These are phyloP conservation scores for Aspergillus udagawae DNA, from an alignment of 2,329 filamentous ascomycete species.

Conservation along the genomic window DNA sequence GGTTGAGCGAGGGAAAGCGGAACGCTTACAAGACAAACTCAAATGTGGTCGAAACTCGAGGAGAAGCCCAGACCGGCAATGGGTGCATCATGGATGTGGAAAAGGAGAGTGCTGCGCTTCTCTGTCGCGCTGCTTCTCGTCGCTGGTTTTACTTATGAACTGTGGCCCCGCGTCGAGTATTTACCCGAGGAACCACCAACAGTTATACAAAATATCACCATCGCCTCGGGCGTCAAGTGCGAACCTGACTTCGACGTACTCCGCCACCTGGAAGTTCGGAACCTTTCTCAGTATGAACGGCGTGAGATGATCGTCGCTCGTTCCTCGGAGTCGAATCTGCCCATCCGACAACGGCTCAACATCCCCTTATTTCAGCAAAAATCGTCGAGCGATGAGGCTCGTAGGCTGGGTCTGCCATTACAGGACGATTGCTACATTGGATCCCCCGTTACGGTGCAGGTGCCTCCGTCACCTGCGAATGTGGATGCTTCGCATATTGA, in stretches of 20 bases:
- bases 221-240: slow-evolving; percentile 25
- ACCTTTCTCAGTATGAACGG: slow-evolving; percentile 27
- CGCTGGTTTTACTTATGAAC: slow-evolving; percentile 20
- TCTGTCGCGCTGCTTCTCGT: slow-evolving; percentile 22
- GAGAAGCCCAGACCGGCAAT: slow-evolving; percentile 19
- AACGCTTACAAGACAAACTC: not conserved
- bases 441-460: slow-evolving; percentile 45
- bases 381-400: not conserved
- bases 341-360: slow-evolving; percentile 25
- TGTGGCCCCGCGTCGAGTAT: slow-evolving; percentile 24
- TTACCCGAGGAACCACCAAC: slow-evolving; percentile 6
- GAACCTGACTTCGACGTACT: slow-evolving; percentile 25
- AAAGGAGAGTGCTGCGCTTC: slow-evolving; percentile 30
- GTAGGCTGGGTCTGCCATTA: slow-evolving; percentile 8
- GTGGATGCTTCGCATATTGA: slow-evolving; percentile 50
- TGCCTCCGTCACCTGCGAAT: slow-evolving; percentile 42
- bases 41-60: slow-evolving; percentile 23
- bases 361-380: slow-evolving; percentile 21
- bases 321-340: slow-evolving; percentile 18
- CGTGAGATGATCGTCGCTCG: slow-evolving; percentile 26
- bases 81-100: slow-evolving; percentile 29
- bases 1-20: not conserved
- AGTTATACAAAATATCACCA: slow-evolving; percentile 26
- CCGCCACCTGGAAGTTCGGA: slow-evolving; percentile 20
- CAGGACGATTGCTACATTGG: slow-evolving; percentile 38